Percentiles rank a stretch among this genome's conserved stretches.
These are phyloP conservation scores for Ophiostoma perfectum DNA, from an alignment of 2,329 filamentous ascomycete species.

Conservation along the genomic window DNA sequence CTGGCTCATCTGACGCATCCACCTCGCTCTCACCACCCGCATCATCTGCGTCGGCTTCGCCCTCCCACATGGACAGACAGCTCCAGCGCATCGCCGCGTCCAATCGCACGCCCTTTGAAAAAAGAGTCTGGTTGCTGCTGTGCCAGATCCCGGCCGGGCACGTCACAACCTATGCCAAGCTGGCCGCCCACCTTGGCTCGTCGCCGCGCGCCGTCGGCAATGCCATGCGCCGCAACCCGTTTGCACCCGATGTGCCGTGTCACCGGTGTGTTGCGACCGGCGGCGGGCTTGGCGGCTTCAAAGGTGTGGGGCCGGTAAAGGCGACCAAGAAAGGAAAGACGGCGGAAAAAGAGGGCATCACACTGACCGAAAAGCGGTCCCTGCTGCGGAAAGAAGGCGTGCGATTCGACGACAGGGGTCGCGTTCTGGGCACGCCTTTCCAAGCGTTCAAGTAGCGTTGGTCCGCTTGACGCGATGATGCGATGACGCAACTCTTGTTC, in stretches of 20 bases:
- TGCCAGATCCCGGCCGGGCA: conserved; percentile 70
- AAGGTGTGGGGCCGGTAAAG: conserved; percentile 56
- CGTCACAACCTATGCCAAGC: conserved; percentile 71
- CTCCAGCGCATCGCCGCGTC: conserved; percentile 43
- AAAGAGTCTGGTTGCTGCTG: conserved; percentile 63
- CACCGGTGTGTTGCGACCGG: conserved; percentile 73
- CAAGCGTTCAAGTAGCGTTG: conserved; percentile 35
- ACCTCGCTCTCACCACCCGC: no score
- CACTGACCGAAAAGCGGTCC: conserved; percentile 57
- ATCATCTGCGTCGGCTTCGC: no score
- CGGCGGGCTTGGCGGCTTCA: conserved; percentile 66
- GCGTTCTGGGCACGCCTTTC: conserved; percentile 55
- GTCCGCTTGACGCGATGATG: neutral
- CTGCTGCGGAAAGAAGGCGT: conserved; percentile 61
- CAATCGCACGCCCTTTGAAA: conserved; percentile 50
- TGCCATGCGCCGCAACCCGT: conserved; percentile 71
- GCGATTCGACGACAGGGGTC: conserved; percentile 54
- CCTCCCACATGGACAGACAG: conserved; percentile 36
- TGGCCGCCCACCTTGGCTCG: conserved; percentile 62
- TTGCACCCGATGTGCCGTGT: conserved; percentile 75
- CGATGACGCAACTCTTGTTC: neutral
- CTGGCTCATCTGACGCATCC: neutral
- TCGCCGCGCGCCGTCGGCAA: conserved; percentile 74
- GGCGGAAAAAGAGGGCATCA: conserved; percentile 58
- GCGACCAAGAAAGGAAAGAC: conserved; percentile 34